These are phyloP conservation scores for Rhizophagus prolifer DNA, from an alignment of 192 early-diverging fungal genomes.

Conservation along the genomic window DNA sequence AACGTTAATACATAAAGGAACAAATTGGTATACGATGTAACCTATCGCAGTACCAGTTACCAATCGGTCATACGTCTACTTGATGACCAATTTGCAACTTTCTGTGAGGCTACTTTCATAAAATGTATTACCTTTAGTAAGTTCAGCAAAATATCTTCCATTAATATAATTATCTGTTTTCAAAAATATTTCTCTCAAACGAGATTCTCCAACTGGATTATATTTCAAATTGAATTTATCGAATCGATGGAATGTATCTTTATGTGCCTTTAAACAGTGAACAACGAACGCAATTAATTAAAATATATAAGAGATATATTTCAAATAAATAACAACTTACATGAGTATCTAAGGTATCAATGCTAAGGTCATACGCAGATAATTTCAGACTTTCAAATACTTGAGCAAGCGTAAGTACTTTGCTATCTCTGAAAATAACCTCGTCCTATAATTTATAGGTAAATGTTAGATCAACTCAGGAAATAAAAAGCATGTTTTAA, in stretches of 20 bases:
- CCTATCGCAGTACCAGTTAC: too few species aligned
- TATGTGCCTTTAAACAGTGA: slow-evolving; percentile 64
- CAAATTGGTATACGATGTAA: too few species aligned
- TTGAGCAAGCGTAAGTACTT: slow-evolving; percentile 74
- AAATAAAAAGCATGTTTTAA: too few species aligned
- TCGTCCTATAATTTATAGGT: slow-evolving; percentile 49
- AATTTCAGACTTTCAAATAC: slow-evolving; percentile 90
- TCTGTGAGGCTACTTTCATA: not conserved
- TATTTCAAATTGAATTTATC: slow-evolving; percentile 98
- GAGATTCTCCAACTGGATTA: slow-evolving; percentile 92
- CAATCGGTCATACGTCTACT: too few species aligned
- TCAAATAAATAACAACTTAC: slow-evolving; percentile 35
- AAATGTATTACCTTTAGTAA: slow-evolving; percentile 70
- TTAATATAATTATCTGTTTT: slow-evolving; percentile 92
- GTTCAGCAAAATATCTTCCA: slow-evolving; percentile 86
- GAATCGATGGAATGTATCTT: slow-evolving; percentile 93
- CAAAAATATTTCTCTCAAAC: slow-evolving; percentile 92
- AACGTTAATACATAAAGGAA: not conserved
- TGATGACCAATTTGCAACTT: too few species aligned
- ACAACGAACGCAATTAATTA: not conserved
- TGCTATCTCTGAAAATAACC: slow-evolving; percentile 84
- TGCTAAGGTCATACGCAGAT: slow-evolving; percentile 90
- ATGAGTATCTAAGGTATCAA: slow-evolving; percentile 97
- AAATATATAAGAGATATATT: not conserved
- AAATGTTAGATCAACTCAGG: too few species aligned